Evolutionary conservation across 2,329 filamentous ascomycete species (phyloP), one percentile per base, ranked within the genome.

Genomic region (Zymoseptoria tritici): DNA sequence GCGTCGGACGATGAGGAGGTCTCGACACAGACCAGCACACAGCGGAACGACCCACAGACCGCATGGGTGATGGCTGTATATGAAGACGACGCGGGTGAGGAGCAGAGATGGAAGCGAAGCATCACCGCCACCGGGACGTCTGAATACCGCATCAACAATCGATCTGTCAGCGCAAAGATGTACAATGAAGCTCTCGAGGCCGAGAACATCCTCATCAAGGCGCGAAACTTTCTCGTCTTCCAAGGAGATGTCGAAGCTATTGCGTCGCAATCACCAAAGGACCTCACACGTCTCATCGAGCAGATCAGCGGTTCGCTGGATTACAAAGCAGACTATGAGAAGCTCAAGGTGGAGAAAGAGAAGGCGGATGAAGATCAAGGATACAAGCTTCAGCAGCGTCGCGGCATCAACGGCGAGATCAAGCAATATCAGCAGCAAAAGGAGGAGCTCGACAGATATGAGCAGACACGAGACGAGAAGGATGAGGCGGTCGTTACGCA

Each of bases 41-140:
- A 82, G 69, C 77, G 75, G 67, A 84, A 85, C 65, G 93, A 99
- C 69, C 94, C 94, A 0, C 94, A 92, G 74, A 94, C 87, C 2
- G 95, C 94, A 2, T 99, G 93, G 93, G 95, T 99, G 13, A 97
- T 97, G 91, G 94, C 94, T 29, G 93, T 99, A 16, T 99, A 97
- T 75, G 92, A 97, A 73, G 94, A 99, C 71, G 94, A 99, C 73
- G 91, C 91, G 2, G 93, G 91, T 53, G 90, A 96, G 70, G 91
- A 96, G 74, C 92, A 97, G 72, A 86, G 87, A 67, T 99, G 94
- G 94, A 96, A 96, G 78, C 90, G 94, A 62, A 88, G 86, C 66
- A 99, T 99, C 74, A 97, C 92, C 3, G 90, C 83, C 67, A 83
- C 86, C 63, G 94, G 94, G 53, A 86, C 87, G 26, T 97, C 92